A percentile compares a stretch with the other conserved stretches of the same genome.
These are phyloP conservation scores for Caulochytrium protostelioides DNA, from an alignment of 371 early-diverging fungal species.

Conservation along the genomic window DNA sequence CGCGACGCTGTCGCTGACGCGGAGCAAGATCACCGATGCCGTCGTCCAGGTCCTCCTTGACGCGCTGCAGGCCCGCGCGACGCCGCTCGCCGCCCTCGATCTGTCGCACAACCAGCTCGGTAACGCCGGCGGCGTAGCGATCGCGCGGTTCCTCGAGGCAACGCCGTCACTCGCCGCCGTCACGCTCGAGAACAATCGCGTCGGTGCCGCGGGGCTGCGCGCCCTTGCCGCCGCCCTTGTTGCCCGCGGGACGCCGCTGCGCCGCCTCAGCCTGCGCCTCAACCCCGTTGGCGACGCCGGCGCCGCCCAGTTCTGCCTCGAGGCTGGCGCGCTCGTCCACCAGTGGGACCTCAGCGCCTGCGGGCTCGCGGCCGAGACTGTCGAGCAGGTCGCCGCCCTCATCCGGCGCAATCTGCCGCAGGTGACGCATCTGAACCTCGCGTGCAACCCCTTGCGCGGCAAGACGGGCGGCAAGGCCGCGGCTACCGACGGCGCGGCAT, in stretches of 20 bases:
- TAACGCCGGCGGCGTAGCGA: slow-evolving; percentile 15
- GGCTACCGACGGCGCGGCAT: no score
- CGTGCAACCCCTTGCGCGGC: no score
- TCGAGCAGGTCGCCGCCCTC: no score
- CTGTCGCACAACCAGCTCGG: slow-evolving; percentile 22
- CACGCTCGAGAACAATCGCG: slow-evolving; percentile 16
- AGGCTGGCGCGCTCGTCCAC: no score
- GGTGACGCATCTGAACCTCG: no score
- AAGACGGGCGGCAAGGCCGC: no score
- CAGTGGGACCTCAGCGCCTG: no score
- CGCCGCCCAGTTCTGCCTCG: slow-evolving; percentile 8
- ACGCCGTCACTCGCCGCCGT: slow-evolving; percentile 6
- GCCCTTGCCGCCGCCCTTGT: slow-evolving; percentile 12
- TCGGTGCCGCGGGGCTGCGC: slow-evolving; percentile 8
- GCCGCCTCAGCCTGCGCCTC: slow-evolving; percentile 11
- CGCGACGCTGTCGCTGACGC: no score
- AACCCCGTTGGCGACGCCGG: slow-evolving; percentile 16
- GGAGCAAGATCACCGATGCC: no score
- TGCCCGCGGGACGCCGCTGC: slow-evolving; percentile 8
- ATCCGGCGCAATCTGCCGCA: no score
- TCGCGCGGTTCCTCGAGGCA: slow-evolving; percentile 17
- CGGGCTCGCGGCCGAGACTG: no score
- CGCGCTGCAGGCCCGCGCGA: slow-evolving; percentile 12
- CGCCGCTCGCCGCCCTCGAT: slow-evolving; percentile 16
- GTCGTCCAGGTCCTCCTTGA: no score